phyloP scores from a whole-genome alignment of 805 yeast genomes.

The Starmerella ratchasimensis region DNA sequence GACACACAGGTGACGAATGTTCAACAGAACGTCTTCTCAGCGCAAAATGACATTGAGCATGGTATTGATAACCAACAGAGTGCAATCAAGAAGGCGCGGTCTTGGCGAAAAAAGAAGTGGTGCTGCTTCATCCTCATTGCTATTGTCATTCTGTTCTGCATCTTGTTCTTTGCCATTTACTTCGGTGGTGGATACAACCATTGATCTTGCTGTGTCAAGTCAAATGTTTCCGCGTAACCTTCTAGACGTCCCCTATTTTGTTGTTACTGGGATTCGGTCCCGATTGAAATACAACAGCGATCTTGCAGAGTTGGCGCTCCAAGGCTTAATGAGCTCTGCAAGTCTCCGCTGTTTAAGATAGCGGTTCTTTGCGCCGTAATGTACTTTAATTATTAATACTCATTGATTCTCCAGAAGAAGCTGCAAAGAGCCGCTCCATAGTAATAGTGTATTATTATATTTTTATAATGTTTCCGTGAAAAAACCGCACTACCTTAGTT shows the following conservation, averaged over 20 bases:
- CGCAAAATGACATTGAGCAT: slow-evolving; percentile 81
- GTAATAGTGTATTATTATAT: too few relatives aligned
- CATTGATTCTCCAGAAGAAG: too few relatives aligned
- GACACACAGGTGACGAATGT: slow-evolving; percentile 74
- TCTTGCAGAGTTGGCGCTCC: too few relatives aligned
- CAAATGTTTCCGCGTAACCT: background rate
- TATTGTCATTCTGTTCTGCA: slow-evolving; percentile 22
- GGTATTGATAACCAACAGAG: slow-evolving; percentile 89
- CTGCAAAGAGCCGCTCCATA: too few relatives aligned
- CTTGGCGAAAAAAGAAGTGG: slow-evolving; percentile 81
- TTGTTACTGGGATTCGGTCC: too few relatives aligned
- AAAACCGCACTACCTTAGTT: too few relatives aligned
- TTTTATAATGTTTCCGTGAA: too few relatives aligned
- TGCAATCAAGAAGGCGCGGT: slow-evolving; percentile 77
- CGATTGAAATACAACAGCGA: too few relatives aligned
- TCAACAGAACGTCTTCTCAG: slow-evolving; percentile 65
- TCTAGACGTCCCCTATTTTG: too few relatives aligned
- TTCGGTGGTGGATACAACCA: slow-evolving; percentile 13
- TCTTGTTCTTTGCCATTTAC: slow-evolving; percentile 17
- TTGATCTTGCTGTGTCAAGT: background rate
- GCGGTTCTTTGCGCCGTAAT: background rate
- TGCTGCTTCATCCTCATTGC: slow-evolving; percentile 42
- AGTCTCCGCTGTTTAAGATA: too few relatives aligned
- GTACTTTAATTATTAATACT: background rate
- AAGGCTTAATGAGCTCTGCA: too few relatives aligned